Conservation (phyloP, 805 yeast genomes). For the Ogataea populi-albae region DNA sequence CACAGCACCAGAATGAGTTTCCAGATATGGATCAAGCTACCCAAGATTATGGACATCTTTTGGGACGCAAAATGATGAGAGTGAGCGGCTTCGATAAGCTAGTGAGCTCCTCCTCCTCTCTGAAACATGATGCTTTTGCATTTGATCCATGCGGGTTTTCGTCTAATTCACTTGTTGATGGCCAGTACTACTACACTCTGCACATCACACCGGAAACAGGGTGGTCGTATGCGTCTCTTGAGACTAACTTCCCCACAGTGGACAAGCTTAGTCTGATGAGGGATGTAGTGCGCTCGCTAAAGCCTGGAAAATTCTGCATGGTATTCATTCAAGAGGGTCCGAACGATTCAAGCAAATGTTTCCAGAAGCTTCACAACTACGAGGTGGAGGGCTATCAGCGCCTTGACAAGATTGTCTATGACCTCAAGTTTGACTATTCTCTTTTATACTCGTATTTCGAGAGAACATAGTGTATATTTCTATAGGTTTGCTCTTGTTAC, state of each 20-base stretch:
- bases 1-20: constrained; percentile 30
- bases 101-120: constrained; percentile 11
- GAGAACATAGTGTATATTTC: constrained; percentile 24
- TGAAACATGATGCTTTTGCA: constrained; percentile 78
- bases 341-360: constrained; percentile 10
- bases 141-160: constrained; percentile 95
- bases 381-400: constrained; percentile 50
- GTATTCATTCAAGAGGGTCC: constrained; percentile 27
- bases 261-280: constrained; percentile 54
- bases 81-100: constrained; percentile 61
- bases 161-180: constrained; percentile 72
- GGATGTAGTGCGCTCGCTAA: constrained; percentile 60
- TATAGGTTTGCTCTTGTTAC: too few species aligned
- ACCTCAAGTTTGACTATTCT: constrained; percentile 65
- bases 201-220: constrained; percentile 94
- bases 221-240: constrained; percentile 96
- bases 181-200: constrained; percentile 65
- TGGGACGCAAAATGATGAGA: constrained; percentile 69
- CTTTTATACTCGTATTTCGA: constrained; percentile 69
- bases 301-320: constrained; percentile 71
- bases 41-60: constrained; percentile 73
- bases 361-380: constrained; percentile 32
- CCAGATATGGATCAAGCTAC: constrained; percentile 45
- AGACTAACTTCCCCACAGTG: constrained; percentile 68
- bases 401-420: constrained; percentile 68